Percentiles rank a stretch among this genome's conserved stretches.
These are phyloP conservation scores for Arthroderma sp. DNA, from an alignment of 2,329 filamentous ascomycete species.

Conservation along the genomic window DNA sequence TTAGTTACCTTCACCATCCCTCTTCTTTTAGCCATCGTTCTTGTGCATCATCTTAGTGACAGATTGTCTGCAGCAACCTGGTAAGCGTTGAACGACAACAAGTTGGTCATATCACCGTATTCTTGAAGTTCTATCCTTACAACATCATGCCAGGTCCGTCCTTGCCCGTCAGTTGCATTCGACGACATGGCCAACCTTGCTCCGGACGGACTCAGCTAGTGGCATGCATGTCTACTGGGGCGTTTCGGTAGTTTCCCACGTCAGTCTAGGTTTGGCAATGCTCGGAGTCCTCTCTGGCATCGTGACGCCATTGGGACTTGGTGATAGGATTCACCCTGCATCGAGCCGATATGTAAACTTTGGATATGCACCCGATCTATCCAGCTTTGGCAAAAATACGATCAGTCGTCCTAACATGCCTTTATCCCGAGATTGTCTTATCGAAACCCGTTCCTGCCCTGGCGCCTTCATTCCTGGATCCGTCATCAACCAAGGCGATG, in stretches of 20 bases:
- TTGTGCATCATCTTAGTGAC: conserved; percentile 27
- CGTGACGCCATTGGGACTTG: conserved; percentile 37
- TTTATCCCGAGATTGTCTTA: conserved; percentile 24
- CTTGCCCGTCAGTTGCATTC: conserved; percentile 27
- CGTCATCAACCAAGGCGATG: conserved; percentile 4
- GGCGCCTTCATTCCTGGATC: conserved; percentile 11
- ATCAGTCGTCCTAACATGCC: conserved; percentile 22
- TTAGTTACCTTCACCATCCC: conserved; percentile 29
- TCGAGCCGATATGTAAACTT: conserved; percentile 8
- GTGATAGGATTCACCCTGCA: conserved; percentile 25
- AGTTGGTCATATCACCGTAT: background rate
- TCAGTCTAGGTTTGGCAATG: background rate
- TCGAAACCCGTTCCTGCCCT: conserved; percentile 17
- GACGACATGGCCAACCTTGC: conserved; percentile 34
- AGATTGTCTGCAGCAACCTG: conserved; percentile 23
- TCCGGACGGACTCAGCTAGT: conserved; percentile 28
- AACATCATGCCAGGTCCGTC: conserved; percentile 22
- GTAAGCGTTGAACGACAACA: conserved; percentile 5
- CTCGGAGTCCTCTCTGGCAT: conserved; percentile 28
- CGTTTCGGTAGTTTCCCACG: background rate
- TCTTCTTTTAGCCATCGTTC: conserved; percentile 26
- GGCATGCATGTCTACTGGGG: conserved; percentile 24
- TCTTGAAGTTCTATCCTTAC: background rate
- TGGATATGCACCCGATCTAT: conserved; percentile 14
- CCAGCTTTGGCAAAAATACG: conserved; percentile 30